Evolutionary conservation across 1,284 basidiomycete genomes (phyloP).

Genomic region (Polyporus tsugae): DNA sequence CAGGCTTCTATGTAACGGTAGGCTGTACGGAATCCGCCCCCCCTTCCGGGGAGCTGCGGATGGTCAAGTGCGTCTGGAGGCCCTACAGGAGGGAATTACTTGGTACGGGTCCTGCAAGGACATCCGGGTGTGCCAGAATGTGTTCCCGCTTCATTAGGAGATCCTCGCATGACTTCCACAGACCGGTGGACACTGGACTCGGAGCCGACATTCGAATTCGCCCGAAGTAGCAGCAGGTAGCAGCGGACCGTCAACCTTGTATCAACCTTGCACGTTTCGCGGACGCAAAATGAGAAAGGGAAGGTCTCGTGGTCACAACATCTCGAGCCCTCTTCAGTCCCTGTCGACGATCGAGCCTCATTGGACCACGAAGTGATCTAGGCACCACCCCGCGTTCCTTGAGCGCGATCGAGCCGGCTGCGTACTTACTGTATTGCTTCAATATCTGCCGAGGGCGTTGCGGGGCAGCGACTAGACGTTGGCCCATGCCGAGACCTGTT

Average conservation of each 20-base stretch:
- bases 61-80: background rate
- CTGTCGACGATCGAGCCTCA: conserved; percentile 1
- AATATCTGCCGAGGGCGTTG: background rate
- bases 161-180: background rate
- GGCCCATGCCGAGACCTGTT: background rate
- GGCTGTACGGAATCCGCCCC: background rate
- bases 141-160: background rate
- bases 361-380: background rate
- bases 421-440: background rate
- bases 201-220: background rate
- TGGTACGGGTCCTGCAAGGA: background rate
- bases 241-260: background rate
- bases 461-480: background rate
- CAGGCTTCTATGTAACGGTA: too few species aligned
- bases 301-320: background rate
- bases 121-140: background rate
- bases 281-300: background rate
- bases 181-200: background rate
- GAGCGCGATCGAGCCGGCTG: background rate
- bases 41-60: background rate
- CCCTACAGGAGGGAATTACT: background rate
- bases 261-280: background rate
- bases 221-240: background rate
- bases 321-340: background rate
- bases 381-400: background rate